Conservation (phyloP, 2,329 filamentous ascomycete genomes). For the Orbilia blumenaviensis region DNA sequence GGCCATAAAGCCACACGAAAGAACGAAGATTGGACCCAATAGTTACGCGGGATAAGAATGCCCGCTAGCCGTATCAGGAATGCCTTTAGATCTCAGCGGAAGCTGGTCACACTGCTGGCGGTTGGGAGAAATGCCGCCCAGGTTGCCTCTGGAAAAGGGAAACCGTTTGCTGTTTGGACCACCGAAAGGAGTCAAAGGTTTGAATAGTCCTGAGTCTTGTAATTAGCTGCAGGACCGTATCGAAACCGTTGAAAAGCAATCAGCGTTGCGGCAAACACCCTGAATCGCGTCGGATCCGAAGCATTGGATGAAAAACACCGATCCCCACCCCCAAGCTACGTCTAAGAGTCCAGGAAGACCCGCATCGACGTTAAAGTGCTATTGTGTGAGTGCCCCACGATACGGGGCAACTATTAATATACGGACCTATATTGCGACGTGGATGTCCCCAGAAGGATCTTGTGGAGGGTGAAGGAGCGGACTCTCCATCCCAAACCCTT, state of each 20-base stretch:
- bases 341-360: too few species aligned
- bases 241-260: not conserved
- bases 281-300: conserved; percentile 17
- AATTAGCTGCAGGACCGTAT: conserved; percentile 9
- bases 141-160: conserved; percentile 30
- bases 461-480: not conserved
- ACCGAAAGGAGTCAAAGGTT: conserved; percentile 8
- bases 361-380: not conserved
- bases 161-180: conserved; percentile 32
- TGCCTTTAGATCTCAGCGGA: conserved; percentile 29
- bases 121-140: conserved; percentile 30
- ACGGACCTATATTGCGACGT: conserved; percentile 35
- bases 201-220: not conserved
- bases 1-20: conserved; percentile 18
- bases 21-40: conserved; percentile 41
- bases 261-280: conserved; percentile 3
- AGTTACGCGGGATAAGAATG: conserved; percentile 34
- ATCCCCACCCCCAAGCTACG: not conserved
- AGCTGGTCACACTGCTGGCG: conserved; percentile 39
- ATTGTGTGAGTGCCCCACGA: conserved; percentile 17
- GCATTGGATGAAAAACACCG: not conserved
- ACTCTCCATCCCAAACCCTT: conserved; percentile 32
- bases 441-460: conserved; percentile 26
- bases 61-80: conserved; percentile 40
- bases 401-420: conserved; percentile 51